A percentile compares a stretch with the other conserved stretches of the same genome.
These are phyloP conservation scores for Morella rubra DNA, from an alignment of 306 rosid species.

Conservation along the genomic window DNA sequence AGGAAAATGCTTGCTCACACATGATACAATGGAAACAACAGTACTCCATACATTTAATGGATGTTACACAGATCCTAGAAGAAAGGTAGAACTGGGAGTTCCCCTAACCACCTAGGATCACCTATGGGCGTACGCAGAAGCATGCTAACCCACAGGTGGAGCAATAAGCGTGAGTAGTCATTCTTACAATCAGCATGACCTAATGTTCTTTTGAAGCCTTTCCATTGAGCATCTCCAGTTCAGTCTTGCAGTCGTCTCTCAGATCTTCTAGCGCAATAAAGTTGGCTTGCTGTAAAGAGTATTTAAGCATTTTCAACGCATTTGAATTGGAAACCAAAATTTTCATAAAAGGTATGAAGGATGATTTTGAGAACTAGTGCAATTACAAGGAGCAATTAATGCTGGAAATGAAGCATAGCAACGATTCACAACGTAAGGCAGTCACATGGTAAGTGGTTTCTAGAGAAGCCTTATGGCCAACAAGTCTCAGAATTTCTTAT, in stretches of 20 bases:
- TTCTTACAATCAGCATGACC: slow-evolving; percentile 38
- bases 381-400: neutral
- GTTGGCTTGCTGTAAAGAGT: slow-evolving; percentile 58
- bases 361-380: neutral
- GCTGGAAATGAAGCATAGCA: neutral
- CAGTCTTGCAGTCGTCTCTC: slow-evolving; percentile 82
- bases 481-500: neutral
- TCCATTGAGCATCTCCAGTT: slow-evolving; percentile 51
- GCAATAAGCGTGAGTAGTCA: slow-evolving; percentile 21
- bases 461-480: neutral
- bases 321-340: neutral
- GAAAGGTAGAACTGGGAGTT: neutral
- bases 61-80: slow-evolving; percentile 23
- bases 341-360: neutral
- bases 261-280: slow-evolving; percentile 53
- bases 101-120: slow-evolving; percentile 1
- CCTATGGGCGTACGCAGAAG: slow-evolving; percentile 3
- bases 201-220: slow-evolving; percentile 47
- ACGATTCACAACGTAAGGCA: neutral
- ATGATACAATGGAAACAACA: neutral
- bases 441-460: neutral
- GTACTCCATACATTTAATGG: neutral
- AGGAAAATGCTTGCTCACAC: neutral
- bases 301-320: slow-evolving; percentile 10
- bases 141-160: slow-evolving; percentile 17